Evolutionary conservation across 177 flowering plant species (phyloP).

Genomic region (Vitis hybrid): DNA sequence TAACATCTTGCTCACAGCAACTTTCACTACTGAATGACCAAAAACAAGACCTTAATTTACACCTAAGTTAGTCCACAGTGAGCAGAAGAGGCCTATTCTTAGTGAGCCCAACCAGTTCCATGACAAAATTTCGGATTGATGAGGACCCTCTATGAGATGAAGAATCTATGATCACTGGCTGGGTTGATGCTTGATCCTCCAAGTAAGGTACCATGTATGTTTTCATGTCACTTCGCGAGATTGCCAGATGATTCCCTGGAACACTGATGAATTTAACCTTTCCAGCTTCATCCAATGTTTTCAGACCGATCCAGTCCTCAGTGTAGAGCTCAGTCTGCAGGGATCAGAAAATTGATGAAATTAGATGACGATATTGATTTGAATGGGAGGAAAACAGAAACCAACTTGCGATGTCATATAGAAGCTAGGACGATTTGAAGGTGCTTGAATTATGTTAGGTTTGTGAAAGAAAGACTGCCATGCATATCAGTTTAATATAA

Average conservation of each 20-base stretch:
- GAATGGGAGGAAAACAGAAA: background rate
- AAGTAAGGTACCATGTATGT: slow-evolving; percentile 48
- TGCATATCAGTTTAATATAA: background rate
- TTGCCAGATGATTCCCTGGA: slow-evolving; percentile 41
- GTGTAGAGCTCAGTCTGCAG: slow-evolving; percentile 47
- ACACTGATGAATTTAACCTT: slow-evolving; percentile 47
- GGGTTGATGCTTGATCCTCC: slow-evolving; percentile 20
- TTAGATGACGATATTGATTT: background rate
- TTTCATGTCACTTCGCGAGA: slow-evolving; percentile 37
- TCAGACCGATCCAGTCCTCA: slow-evolving; percentile 64
- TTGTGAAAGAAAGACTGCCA: background rate
- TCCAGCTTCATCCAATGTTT: slow-evolving; percentile 53
- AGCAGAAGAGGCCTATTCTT: slow-evolving; percentile 18
- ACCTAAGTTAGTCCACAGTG: background rate
- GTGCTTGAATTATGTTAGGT: background rate
- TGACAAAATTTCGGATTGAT: slow-evolving; percentile 11
- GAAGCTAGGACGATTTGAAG: background rate
- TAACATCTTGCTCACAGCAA: background rate
- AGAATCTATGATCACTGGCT: background rate
- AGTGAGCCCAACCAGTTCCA: slow-evolving; percentile 11
- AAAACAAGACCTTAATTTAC: background rate
- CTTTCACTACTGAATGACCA: background rate
- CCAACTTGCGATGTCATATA: background rate
- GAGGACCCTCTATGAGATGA: slow-evolving; percentile 17
- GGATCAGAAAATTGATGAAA: background rate